A percentile compares a stretch with the other conserved stretches of the same genome.
Evolutionary conservation across 352 stramenopile genomes (phyloP).

Genomic region (Phytophthora chlamydospora): DNA sequence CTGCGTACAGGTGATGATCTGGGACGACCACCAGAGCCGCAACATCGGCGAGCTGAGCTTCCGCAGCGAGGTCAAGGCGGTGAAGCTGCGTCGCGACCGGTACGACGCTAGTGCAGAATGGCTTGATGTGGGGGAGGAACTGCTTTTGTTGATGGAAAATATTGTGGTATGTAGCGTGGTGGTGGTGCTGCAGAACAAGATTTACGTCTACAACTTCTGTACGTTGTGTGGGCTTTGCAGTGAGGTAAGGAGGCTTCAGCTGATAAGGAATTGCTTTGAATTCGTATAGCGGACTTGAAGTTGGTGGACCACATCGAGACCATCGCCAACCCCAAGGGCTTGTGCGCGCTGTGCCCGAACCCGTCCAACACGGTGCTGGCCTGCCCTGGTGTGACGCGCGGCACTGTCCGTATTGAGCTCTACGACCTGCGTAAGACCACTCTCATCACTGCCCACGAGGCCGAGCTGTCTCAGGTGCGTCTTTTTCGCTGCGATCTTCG

Average conservation of each 20-base stretch:
- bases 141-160: not conserved
- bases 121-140: not conserved
- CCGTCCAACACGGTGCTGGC: constrained; percentile 95
- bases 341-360: constrained; percentile 94
- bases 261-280: constrained; percentile 15
- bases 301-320: constrained; percentile 98
- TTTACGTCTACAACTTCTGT: constrained; percentile 99
- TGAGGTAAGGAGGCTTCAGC: not conserved
- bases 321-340: constrained; percentile 96
- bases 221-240: constrained; percentile 12
- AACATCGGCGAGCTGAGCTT: constrained; percentile 99
- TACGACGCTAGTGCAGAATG: constrained; percentile 20
- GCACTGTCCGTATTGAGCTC: constrained; percentile 96
- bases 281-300: constrained; percentile 90
- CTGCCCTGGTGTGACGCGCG: constrained; percentile 91
- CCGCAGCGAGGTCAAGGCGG: constrained; percentile 95
- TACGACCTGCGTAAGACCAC: constrained; percentile 96
- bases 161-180: constrained; percentile 84
- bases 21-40: constrained; percentile 98
- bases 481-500: not conserved
- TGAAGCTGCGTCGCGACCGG: constrained; percentile 96
- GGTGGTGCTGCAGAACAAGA: constrained; percentile 96
- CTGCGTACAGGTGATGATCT: constrained; percentile 95
- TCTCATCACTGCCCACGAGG: constrained; percentile 97
- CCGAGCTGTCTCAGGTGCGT: constrained; percentile 85